Evolutionary conservation across 805 yeast species (phyloP).

Genomic region (Nakazawaea anatomiae): DNA sequence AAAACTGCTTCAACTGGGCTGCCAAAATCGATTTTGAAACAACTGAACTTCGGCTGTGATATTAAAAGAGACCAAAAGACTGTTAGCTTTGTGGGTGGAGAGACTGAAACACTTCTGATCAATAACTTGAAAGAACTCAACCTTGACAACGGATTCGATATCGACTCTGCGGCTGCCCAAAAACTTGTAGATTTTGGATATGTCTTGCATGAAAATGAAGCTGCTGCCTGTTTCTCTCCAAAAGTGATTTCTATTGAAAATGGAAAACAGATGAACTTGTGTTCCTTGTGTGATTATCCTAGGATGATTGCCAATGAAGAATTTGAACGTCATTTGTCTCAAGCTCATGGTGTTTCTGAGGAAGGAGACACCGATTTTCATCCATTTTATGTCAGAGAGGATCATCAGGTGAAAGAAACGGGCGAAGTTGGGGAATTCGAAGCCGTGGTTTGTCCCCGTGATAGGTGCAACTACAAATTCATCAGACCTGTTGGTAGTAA

Average conservation of each 20-base stretch:
- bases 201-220: not conserved
- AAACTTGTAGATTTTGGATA: not conserved
- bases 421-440: not conserved
- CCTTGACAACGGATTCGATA: not conserved
- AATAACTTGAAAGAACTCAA: not conserved
- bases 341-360: not conserved
- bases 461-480: not conserved
- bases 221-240: not conserved
- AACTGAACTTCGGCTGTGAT: not conserved
- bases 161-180: not conserved
- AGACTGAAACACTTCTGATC: not conserved
- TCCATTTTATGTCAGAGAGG: not conserved
- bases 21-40: not conserved
- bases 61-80: not conserved
- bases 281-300: not conserved
- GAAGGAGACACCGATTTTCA: not conserved
- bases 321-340: not conserved
- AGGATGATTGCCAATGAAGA: not conserved
- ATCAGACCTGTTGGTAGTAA: not conserved
- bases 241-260: not conserved
- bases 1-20: too few species aligned
- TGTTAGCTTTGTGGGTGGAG: not conserved
- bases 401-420: not conserved
- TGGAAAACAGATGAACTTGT: not conserved
- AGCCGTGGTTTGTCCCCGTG: not conserved